Conservation (phyloP, 768 basidiomycete genomes). For the Amanita thiersii region DNA sequence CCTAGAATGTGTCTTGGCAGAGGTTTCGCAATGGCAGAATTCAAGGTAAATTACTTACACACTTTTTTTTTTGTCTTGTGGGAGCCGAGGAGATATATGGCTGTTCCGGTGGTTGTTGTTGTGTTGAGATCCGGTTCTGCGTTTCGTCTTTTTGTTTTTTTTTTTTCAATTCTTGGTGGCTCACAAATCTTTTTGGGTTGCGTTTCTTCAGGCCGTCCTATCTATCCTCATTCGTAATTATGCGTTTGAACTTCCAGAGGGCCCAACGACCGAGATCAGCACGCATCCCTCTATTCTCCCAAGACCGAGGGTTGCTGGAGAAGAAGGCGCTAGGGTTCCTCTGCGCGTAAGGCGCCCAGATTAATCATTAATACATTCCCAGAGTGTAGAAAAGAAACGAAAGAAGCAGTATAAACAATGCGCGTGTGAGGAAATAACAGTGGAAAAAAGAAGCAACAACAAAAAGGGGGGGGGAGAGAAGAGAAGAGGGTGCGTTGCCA, state of each 20-base stretch:
- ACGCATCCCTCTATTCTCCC: conserved; percentile 16
- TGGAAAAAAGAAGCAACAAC: too few relatives aligned
- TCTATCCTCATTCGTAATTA: conserved; percentile 31
- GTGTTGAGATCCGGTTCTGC: too few relatives aligned
- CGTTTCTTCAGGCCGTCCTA: conserved; percentile 24
- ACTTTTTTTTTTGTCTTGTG: too few relatives aligned
- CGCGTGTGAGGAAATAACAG: too few relatives aligned
- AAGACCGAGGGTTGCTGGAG: conserved; percentile 21
- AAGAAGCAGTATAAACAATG: too few relatives aligned
- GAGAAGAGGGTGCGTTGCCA: too few relatives aligned
- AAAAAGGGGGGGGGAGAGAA: too few relatives aligned
- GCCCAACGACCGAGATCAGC: conserved; percentile 20
- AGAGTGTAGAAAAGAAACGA: too few relatives aligned
- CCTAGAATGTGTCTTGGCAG: conserved; percentile 25
- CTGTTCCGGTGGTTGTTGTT: too few relatives aligned
- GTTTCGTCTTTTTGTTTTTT: too few relatives aligned
- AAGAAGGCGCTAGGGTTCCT: conserved; percentile 12
- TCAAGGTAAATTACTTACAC: conserved; percentile 22
- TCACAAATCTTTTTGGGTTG: neutral
- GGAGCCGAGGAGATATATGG: neutral
- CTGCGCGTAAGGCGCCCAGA: conserved; percentile 8
- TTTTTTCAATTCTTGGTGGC: neutral
- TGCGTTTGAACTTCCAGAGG: conserved; percentile 23
- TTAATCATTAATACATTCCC: too few relatives aligned
- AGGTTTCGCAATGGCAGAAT: conserved; percentile 23